Evolutionary conservation across 2,329 filamentous ascomycete species (phyloP).

Genomic region (Talaromyces sp.): DNA sequence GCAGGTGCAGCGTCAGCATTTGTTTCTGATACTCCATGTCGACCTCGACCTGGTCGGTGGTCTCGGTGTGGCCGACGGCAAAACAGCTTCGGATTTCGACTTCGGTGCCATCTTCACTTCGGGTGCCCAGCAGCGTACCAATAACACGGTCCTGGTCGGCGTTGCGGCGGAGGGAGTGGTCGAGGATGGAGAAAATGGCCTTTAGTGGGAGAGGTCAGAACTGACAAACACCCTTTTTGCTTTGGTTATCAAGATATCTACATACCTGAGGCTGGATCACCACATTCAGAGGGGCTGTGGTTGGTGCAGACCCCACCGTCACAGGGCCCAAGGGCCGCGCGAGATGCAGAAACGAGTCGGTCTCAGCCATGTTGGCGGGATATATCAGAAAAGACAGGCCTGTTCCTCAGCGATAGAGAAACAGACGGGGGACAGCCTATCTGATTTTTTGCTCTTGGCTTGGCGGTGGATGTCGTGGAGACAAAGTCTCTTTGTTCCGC

Average conservation of each 20-base stretch:
- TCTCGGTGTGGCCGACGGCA: conserved; percentile 97
- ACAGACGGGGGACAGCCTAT: conserved; percentile 21
- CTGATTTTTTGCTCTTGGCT: conserved; percentile 23
- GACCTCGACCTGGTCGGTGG: conserved; percentile 96
- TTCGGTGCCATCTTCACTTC: conserved; percentile 94
- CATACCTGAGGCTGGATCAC: conserved; percentile 91
- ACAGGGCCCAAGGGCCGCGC: conserved; percentile 85
- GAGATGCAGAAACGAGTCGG: conserved; percentile 89
- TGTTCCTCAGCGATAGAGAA: conserved; percentile 15
- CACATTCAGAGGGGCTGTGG: conserved; percentile 86
- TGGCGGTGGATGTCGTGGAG: conserved; percentile 24
- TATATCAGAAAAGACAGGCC: conserved; percentile 13
- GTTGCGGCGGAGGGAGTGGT: conserved; percentile 90
- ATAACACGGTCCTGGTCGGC: conserved; percentile 93
- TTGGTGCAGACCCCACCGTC: conserved; percentile 71
- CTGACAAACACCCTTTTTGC: not conserved
- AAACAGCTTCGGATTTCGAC: conserved; percentile 96
- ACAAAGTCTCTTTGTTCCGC: conserved; percentile 25
- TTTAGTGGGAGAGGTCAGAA: conserved; percentile 20
- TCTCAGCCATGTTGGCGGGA: conserved; percentile 68
- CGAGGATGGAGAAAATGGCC: conserved; percentile 65
- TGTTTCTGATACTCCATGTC: conserved; percentile 99
- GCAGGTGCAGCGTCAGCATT: conserved; percentile 92
- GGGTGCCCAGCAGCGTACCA: conserved; percentile 85
- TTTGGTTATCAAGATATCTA: not conserved